Evolutionary conservation across 1,284 basidiomycete species (phyloP).

Genomic region (Pyrrhoderma lamaoense): DNA sequence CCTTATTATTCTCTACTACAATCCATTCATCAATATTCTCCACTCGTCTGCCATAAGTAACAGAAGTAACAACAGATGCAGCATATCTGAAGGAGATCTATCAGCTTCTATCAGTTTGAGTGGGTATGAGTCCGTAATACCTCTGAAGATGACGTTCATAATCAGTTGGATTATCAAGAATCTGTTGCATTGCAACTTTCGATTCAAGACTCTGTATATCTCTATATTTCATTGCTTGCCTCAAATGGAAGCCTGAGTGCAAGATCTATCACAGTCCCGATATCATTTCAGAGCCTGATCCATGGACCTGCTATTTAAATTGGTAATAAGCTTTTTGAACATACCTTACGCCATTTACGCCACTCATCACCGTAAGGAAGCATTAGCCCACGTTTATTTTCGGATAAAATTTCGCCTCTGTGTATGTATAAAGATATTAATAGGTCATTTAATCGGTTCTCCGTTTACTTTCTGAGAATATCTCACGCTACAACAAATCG

Average conservation of each 20-base stretch:
- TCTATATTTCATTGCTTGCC: constrained; percentile 36
- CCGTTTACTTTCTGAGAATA: neutral
- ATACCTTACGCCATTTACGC: constrained; percentile 44
- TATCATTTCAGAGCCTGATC: neutral
- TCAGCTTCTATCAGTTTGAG: neutral
- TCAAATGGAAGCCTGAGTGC: constrained; percentile 37
- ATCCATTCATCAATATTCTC: constrained; percentile 41
- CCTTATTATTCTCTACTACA: constrained; percentile 36
- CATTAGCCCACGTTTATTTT: constrained; percentile 43
- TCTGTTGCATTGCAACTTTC: constrained; percentile 36
- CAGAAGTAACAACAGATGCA: constrained; percentile 39
- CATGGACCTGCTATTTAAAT: too few species aligned
- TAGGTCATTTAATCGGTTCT: neutral
- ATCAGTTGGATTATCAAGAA: constrained; percentile 33
- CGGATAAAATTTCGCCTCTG: constrained; percentile 42
- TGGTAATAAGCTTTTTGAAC: neutral
- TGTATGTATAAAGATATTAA: neutral
- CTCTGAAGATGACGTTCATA: constrained; percentile 41
- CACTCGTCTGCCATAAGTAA: constrained; percentile 40
- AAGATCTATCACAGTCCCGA: constrained; percentile 32
- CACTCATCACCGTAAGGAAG: constrained; percentile 38
- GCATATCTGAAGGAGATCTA: constrained; percentile 30
- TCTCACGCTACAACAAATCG: constrained; percentile 38
- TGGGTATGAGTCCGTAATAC: constrained; percentile 19
- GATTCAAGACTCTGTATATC: constrained; percentile 47